These are phyloP conservation scores for Schizothecium vesticola DNA, from an alignment of 495 filamentous ascomycete genomes.

Conservation along the genomic window DNA sequence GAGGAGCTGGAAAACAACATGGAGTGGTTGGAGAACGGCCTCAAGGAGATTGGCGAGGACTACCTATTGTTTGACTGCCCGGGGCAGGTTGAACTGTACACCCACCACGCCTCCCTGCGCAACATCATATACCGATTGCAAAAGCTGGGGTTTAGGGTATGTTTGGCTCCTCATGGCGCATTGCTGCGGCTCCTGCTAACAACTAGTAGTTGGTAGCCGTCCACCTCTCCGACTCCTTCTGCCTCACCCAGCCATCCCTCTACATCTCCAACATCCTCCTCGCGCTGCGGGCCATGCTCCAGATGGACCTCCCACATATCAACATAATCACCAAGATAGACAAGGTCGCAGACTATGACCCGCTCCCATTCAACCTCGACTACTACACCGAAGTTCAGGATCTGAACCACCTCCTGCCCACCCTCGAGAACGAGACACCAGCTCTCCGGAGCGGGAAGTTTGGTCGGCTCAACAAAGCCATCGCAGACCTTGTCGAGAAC, in stretches of 20 bases:
- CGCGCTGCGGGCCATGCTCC: slow-evolving; percentile 90
- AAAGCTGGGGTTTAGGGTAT: slow-evolving; percentile 87
- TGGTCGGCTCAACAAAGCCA: slow-evolving; percentile 73
- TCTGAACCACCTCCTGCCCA: slow-evolving; percentile 73
- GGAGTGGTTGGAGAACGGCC: slow-evolving; percentile 77
- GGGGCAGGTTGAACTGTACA: slow-evolving; percentile 94
- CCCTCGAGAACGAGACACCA: slow-evolving; percentile 57
- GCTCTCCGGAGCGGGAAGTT: slow-evolving; percentile 65
- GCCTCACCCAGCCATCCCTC: slow-evolving; percentile 82
- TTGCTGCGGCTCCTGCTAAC: slow-evolving; percentile 6
- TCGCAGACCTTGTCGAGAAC: slow-evolving; percentile 78
- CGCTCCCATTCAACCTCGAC: slow-evolving; percentile 87
- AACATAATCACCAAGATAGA: slow-evolving; percentile 98
- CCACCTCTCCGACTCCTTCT: slow-evolving; percentile 87
- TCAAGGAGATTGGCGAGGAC: slow-evolving; percentile 75
- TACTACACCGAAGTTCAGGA: slow-evolving; percentile 99
- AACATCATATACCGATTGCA: slow-evolving; percentile 86
- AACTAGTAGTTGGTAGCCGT: slow-evolving; percentile 71
- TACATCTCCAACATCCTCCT: slow-evolving; percentile 92
- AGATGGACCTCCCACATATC: slow-evolving; percentile 91
- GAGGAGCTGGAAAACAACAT: slow-evolving; percentile 92
- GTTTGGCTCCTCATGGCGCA: slow-evolving; percentile 20
- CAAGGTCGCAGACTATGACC: slow-evolving; percentile 68
- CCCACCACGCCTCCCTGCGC: slow-evolving; percentile 81
- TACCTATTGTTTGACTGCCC: slow-evolving; percentile 96